Evolutionary conservation across 176 grass and related monocot species (phyloP).

Genomic region (Carex littledalei): DNA sequence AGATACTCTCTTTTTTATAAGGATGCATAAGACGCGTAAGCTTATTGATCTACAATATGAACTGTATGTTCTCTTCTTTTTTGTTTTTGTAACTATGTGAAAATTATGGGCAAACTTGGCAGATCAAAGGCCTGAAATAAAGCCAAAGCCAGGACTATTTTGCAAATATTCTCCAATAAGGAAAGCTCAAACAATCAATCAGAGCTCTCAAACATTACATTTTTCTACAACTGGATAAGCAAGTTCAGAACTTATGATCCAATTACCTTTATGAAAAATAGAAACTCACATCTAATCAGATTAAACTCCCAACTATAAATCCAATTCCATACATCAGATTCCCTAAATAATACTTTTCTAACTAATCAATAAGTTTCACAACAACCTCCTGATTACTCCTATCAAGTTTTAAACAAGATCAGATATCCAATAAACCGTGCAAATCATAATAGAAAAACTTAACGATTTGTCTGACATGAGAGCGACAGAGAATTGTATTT

Average conservation of each 20-base stretch:
- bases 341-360: neutral
- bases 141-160: neutral
- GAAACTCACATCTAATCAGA: slow-evolving; percentile 12
- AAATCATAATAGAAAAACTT: neutral
- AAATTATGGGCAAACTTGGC: neutral
- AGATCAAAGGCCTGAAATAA: neutral
- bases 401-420: neutral
- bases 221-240: neutral
- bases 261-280: neutral
- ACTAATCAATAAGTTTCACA: no score
- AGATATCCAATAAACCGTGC: neutral
- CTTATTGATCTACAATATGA: neutral
- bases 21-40: neutral
- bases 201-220: neutral
- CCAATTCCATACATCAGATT: slow-evolving; percentile 7
- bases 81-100: neutral
- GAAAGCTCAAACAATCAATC: slow-evolving; percentile 6
- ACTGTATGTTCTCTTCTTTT: neutral
- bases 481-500: neutral
- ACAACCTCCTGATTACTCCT: neutral
- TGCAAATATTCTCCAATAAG: neutral
- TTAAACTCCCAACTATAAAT: slow-evolving; percentile 3
- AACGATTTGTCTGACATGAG: slow-evolving; percentile 3
- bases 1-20: neutral
- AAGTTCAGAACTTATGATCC: slow-evolving; percentile 8